Evolutionary conservation across 495 filamentous ascomycete genomes (phyloP).

Genomic region (Monascus purpureus): DNA sequence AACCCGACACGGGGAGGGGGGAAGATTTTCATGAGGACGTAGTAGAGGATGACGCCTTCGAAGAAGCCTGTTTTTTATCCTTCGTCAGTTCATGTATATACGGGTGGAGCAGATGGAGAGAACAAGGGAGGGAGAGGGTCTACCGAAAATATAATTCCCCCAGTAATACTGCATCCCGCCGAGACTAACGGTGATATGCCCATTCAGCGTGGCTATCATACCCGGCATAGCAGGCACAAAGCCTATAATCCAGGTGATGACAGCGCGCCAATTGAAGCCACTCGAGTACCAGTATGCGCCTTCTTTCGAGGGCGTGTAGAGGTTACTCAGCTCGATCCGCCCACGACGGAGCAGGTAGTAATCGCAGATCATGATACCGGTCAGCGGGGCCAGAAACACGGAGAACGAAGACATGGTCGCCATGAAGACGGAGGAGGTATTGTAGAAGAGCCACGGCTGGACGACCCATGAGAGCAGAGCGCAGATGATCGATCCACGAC

Average conservation of each 20-base stretch:
- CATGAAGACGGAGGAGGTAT: constrained; percentile 44
- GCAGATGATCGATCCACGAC: constrained; percentile 19
- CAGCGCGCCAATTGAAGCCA: constrained; percentile 1
- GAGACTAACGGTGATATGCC: not conserved
- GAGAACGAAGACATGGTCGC: constrained; percentile 38
- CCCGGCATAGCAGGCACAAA: constrained; percentile 1
- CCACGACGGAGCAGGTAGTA: constrained; percentile 33
- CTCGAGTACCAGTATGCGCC: constrained; percentile 20
- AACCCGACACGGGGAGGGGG: too few species aligned
- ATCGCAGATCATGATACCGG: constrained; percentile 33
- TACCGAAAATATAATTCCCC: too few species aligned
- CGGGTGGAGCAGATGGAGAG: too few species aligned
- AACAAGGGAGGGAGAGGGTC: too few species aligned
- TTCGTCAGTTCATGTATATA: too few species aligned
- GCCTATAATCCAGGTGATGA: not conserved
- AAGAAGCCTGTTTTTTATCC: too few species aligned
- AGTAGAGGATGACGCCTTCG: too few species aligned
- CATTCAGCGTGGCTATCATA: not conserved
- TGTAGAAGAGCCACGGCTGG: constrained; percentile 18
- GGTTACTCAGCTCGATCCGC: constrained; percentile 31
- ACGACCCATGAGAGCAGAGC: not conserved
- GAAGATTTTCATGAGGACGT: too few species aligned
- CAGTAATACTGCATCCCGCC: not conserved
- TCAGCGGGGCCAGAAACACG: constrained; percentile 20
- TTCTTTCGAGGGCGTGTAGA: constrained; percentile 41